These are phyloP conservation scores for Salisapilia sapeloensis DNA, from an alignment of 352 stramenopile species.

Conservation along the genomic window DNA sequence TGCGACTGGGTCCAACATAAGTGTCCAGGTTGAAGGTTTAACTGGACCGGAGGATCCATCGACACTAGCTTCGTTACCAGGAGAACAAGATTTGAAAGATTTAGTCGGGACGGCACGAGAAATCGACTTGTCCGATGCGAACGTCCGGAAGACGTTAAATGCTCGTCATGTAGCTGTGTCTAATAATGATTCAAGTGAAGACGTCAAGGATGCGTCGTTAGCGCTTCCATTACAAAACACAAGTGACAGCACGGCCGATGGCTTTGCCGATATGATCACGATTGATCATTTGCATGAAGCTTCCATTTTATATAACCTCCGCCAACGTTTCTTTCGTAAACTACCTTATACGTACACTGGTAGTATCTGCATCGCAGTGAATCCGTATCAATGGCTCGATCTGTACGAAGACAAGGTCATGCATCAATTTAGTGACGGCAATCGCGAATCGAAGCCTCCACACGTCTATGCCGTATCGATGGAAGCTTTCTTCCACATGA, in stretches of 20 bases:
- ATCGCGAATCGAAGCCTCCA: conserved; percentile 50
- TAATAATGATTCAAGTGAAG: conserved; percentile 4
- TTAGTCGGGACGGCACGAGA: conserved; percentile 31
- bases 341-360: conserved; percentile 77
- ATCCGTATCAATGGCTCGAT: conserved; percentile 78
- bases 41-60: conserved; percentile 21
- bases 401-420: conserved; percentile 59
- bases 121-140: conserved; percentile 32
- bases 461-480: conserved; percentile 80
- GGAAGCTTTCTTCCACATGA: conserved; percentile 76
- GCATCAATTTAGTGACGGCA: conserved; percentile 55
- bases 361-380: conserved; percentile 79
- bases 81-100: conserved; percentile 30
- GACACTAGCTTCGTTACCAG: conserved; percentile 16
- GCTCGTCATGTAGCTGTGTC: conserved; percentile 47
- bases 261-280: conserved; percentile 80
- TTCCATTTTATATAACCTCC: conserved; percentile 76
- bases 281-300: conserved; percentile 77
- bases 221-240: conserved; percentile 62
- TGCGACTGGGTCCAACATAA: conserved; percentile 24
- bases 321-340: conserved; percentile 52
- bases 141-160: conserved; percentile 34
- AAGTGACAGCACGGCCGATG: conserved; percentile 20
- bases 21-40: conserved; percentile 47
- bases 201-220: conserved; percentile 3